Conservation (phyloP, 805 yeast species). For the Kuraishia molischiana region DNA sequence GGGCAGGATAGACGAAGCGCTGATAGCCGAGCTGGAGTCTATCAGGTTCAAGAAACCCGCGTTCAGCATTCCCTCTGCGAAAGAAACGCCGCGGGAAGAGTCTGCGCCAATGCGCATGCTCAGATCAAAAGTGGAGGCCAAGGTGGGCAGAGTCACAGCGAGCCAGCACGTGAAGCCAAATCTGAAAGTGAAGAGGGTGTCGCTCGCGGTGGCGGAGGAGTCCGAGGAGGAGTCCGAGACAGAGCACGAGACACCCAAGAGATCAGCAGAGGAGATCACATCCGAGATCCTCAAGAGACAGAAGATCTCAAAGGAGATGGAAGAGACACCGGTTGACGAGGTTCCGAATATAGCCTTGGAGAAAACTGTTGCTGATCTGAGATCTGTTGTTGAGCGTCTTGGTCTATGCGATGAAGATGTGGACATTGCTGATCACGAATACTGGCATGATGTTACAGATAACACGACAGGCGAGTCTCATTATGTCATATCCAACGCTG, state of each 20-base stretch:
- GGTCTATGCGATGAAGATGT: too few relatives aligned
- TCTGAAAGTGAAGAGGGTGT: slow-evolving; percentile 17
- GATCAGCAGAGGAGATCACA: too few relatives aligned
- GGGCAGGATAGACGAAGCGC: slow-evolving; percentile 13
- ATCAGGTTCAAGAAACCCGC: slow-evolving; percentile 26
- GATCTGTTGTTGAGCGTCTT: too few relatives aligned
- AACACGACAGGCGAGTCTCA: too few relatives aligned
- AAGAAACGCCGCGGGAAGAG: not conserved
- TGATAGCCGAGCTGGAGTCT: slow-evolving; percentile 8
- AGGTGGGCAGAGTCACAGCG: slow-evolving; percentile 7
- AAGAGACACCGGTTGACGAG: too few relatives aligned
- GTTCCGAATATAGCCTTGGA: too few relatives aligned
- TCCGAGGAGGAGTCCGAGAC: slow-evolving; percentile 3
- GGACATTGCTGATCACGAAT: too few relatives aligned
- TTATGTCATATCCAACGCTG: too few relatives aligned
- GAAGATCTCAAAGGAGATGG: too few relatives aligned
- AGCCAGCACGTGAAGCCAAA: slow-evolving; percentile 14
- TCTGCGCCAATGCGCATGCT: not conserved
- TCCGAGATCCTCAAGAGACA: too few relatives aligned
- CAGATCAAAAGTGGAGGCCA: slow-evolving; percentile 3
- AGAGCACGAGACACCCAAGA: slow-evolving; percentile 1
- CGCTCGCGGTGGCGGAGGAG: slow-evolving; percentile 4
- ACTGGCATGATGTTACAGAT: too few relatives aligned
- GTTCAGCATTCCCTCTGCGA: slow-evolving; percentile 3
- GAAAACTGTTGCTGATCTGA: too few relatives aligned